Evolutionary conservation across 2,329 filamentous ascomycete species (phyloP), one percentile per base, ranked within the genome.

Genomic region (Orbilia oligospora): DNA sequence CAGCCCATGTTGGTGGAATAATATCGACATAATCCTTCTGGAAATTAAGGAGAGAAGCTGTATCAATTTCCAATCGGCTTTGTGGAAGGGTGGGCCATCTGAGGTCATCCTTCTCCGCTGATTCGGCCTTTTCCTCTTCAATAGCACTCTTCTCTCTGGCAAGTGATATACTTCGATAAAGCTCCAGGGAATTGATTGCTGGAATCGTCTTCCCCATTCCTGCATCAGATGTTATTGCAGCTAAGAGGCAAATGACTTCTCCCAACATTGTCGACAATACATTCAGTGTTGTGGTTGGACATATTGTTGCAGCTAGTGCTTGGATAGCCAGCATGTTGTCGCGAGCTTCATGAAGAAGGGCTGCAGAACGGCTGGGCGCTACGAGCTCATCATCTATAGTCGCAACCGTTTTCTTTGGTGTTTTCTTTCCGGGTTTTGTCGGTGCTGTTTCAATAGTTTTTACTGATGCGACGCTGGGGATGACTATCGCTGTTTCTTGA

Each of bases 1-100:
- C 92, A 56, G 90, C 93, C 96, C 96, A 99, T 5, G 88, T 87
- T 46, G 87, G 85, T 0, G 96, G 97, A 5, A 99, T 90, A 63
- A 95, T 91, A 82, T 97, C 92, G 64, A 97, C 88, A 81, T 94
- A 97, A 55, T 94, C 89, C 80, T 88, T 87, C 83, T 95, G 92
- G 82, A 97, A 97, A 27, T 87, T 71, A n/a, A 77, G 58, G 46
- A 77, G 65, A 5, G 73, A 71, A 6, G 67, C 38, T n/a, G 68
- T 77, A 16, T 77, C 73, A 10, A 77, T 68, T n/a, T 77, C 73
- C n/a, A 65, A 12, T n/a, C 48, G 61, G 9, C 14, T 61, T 5
- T 24, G 20, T 8, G 67, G 76, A 75, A 81, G 41, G 9, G 16
- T 80, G 33, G 80, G 82, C 82, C 56, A 83, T 80, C 70, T 84